Evolutionary conservation across 345 rosid species (phyloP), one percentile per base, ranked within the genome.

Genomic region (Capsella bursapastoris): DNA sequence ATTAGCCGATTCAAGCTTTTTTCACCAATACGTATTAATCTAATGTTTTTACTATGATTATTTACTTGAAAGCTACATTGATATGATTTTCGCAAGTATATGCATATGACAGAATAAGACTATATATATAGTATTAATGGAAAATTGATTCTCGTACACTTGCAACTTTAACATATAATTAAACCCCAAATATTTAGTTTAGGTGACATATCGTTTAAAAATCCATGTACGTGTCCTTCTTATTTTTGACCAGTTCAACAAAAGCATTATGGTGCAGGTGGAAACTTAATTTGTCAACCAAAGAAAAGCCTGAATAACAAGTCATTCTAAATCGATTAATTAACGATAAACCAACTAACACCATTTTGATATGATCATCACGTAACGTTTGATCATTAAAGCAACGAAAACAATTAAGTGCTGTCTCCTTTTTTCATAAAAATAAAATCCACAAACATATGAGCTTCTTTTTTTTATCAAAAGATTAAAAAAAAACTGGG

Each of bases 191-290:
- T 69, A 69, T 69, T 2, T 53, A 2, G 58, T 69, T 34, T 69
- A 62, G 75, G 79, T 69, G 79, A 68, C 27, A 53, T 61, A 15
- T 75, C 69, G 57, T 51, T 18, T 18, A 18, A 18, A 18, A 18
- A 18, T 18, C 18, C 18, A 18, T 18, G 18, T 18, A 18, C 18
- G 18, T 18, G 18, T 18, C 18, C 18, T 18, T 52, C n/a, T 52
- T 6, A 18, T n/a, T 2, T 47, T 62, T 69, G 70, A 76, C 74
- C 58, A 53, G 2, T 76, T 76, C 70, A 76, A 62, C 57, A 61
- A 62, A 69, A 56, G 57, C 64, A 56, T 53, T 53, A 47, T 58
- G 15, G 18, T 16, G 68, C 67, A 67, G 29, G 12, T 29, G 27
- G 68, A 75, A 67, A 18, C 34, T 57, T 74, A 49, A 28, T 52